These are phyloP conservation scores for Aspergillus pseudoviridinutans DNA, from an alignment of 2,329 filamentous ascomycete species.

Conservation along the genomic window DNA sequence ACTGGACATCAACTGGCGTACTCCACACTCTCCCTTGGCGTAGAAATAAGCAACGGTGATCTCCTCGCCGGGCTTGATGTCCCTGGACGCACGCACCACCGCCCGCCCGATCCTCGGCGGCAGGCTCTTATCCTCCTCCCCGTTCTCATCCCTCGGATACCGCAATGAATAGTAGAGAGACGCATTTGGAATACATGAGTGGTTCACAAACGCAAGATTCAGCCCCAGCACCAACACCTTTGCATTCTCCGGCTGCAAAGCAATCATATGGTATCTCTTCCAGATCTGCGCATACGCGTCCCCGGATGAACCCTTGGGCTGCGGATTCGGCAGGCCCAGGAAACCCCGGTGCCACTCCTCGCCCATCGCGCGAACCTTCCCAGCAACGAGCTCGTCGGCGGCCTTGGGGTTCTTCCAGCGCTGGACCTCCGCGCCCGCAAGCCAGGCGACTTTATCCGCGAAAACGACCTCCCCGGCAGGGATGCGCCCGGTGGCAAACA, in stretches of 20 bases:
- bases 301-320: background rate
- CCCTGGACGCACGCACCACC: slow-evolving; percentile 11
- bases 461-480: slow-evolving; percentile 8
- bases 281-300: slow-evolving; percentile 4
- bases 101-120: slow-evolving; percentile 1
- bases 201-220: slow-evolving; percentile 19
- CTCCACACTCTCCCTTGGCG: background rate
- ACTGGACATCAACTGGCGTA: slow-evolving; percentile 11
- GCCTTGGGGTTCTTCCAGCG: background rate
- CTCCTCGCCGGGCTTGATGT: slow-evolving; percentile 22
- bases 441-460: slow-evolving; percentile 4
- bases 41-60: slow-evolving; percentile 21
- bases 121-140: background rate
- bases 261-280: slow-evolving; percentile 5
- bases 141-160: slow-evolving; percentile 1
- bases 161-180: slow-evolving; percentile 8
- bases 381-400: slow-evolving; percentile 1
- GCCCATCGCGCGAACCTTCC: slow-evolving; percentile 8
- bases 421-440: background rate
- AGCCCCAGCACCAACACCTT: slow-evolving; percentile 7
- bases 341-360: slow-evolving; percentile 8
- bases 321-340: slow-evolving; percentile 1
- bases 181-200: slow-evolving; percentile 23
- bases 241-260: background rate
- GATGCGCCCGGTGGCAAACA: slow-evolving; percentile 10